A percentile compares a stretch with the other conserved stretches of the same genome.
Conservation (phyloP, 768 basidiomycete species). For the Amyloporia xantha region DNA sequence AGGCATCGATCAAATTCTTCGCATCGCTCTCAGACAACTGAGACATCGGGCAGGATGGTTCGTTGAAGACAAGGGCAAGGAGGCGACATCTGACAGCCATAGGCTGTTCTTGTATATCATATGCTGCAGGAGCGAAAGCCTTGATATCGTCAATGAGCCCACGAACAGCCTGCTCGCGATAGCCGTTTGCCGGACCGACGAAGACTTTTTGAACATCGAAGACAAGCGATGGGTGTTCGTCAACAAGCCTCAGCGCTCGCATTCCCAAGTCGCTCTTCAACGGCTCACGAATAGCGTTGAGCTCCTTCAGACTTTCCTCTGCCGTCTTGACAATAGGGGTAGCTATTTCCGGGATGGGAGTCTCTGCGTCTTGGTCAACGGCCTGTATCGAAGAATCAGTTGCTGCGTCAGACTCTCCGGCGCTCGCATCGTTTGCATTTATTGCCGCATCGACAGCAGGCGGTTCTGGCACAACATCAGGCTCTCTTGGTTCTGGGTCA, state of each 20-base stretch:
- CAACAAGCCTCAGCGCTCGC: conserved; percentile 72
- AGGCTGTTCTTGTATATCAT: conserved; percentile 67
- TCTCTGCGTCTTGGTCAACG: conserved; percentile 2
- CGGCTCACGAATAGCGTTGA: conserved; percentile 61
- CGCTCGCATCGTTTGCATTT: conserved; percentile 22
- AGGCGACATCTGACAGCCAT: conserved; percentile 80
- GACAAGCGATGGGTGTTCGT: conserved; percentile 80
- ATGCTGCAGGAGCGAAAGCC: conserved; percentile 54
- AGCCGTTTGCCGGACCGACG: conserved; percentile 50
- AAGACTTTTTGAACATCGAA: conserved; percentile 87
- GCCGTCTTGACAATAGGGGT: conserved; percentile 37
- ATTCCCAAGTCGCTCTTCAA: conserved; percentile 58
- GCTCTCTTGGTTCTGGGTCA: conserved; percentile 44
- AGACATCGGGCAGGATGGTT: conserved; percentile 56
- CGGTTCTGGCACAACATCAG: conserved; percentile 15
- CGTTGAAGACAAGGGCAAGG: conserved; percentile 76
- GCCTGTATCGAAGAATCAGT: conserved; percentile 9
- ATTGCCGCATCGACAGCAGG: conserved; percentile 11
- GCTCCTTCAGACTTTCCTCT: conserved; percentile 58
- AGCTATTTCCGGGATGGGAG: conserved; percentile 8
- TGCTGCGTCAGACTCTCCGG: conserved; percentile 24
- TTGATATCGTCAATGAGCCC: conserved; percentile 76
- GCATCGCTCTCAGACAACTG: conserved; percentile 38
- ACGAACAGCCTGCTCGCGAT: conserved; percentile 60
- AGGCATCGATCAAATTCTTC: conserved; percentile 55